A percentile compares a stretch with the other conserved stretches of the same genome.
phyloP scores from a whole-genome alignment of 2,329 filamentous ascomycete species.

The Ascochyta rabiei region DNA sequence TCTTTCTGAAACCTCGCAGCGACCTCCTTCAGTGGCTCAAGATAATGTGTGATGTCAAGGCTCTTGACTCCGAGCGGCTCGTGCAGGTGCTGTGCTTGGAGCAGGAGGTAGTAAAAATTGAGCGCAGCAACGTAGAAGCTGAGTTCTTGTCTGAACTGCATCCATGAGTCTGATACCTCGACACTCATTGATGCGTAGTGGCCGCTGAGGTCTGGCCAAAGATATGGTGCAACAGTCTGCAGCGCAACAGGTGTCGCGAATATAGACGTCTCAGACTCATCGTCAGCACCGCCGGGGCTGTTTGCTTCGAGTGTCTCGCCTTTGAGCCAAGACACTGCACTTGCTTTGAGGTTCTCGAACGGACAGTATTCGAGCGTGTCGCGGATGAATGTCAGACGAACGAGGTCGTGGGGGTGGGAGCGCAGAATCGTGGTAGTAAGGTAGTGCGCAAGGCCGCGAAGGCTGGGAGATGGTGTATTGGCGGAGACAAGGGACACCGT shows the following conservation, averaged over 20 bases:
- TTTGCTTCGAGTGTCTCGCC: constrained; percentile 61
- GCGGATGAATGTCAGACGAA: constrained; percentile 60
- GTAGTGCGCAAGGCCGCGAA: constrained; percentile 57
- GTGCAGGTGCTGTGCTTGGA: constrained; percentile 57
- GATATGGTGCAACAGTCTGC: constrained; percentile 55
- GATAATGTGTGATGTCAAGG: constrained; percentile 52
- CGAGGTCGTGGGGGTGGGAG: constrained; percentile 59
- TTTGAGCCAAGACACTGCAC: constrained; percentile 66
- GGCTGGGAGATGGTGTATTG: constrained; percentile 54
- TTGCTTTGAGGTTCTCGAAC: constrained; percentile 61
- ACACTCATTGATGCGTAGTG: constrained; percentile 43
- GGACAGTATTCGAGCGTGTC: constrained; percentile 61
- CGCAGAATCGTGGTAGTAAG: constrained; percentile 57
- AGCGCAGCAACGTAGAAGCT: constrained; percentile 62
- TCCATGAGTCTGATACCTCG: constrained; percentile 39
- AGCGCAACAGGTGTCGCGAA: constrained; percentile 57
- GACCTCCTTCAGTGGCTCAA: constrained; percentile 51
- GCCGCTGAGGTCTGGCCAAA: constrained; percentile 58
- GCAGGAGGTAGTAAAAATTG: constrained; percentile 64
- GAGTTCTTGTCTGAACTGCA: constrained; percentile 58
- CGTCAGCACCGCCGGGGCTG: constrained; percentile 29
- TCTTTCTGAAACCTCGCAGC: constrained; percentile 45
- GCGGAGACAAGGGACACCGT: constrained; percentile 56
- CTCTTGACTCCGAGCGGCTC: constrained; percentile 54
- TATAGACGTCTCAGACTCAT: constrained; percentile 36